A percentile compares a stretch with the other conserved stretches of the same genome.
Evolutionary conservation across 306 rosid genomes (phyloP).

Genomic region (Carpinus viminea): DNA sequence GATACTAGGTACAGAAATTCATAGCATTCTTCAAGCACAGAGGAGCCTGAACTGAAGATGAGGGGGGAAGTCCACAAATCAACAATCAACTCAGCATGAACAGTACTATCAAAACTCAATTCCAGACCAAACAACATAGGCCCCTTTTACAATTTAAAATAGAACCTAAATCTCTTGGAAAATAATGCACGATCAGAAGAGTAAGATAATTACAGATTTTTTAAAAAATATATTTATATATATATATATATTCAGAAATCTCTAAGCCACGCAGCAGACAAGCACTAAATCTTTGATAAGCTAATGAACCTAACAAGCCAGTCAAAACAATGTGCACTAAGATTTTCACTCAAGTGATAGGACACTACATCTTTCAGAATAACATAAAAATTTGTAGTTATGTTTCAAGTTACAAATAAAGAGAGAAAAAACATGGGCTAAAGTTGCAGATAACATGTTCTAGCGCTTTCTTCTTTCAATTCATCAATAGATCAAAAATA

Average conservation of each 20-base stretch:
- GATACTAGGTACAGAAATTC: slow-evolving; percentile 81
- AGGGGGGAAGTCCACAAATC: slow-evolving; percentile 4
- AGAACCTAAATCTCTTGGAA: neutral
- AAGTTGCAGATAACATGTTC: neutral
- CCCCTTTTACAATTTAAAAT: neutral
- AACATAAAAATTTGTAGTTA: neutral
- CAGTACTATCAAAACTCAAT: neutral
- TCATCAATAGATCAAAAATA: neutral
- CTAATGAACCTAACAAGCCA: neutral
- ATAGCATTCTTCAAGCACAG: slow-evolving; percentile 70
- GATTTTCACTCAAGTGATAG: neutral
- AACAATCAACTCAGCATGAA: slow-evolving; percentile 6
- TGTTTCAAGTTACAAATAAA: neutral
- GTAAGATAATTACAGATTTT: neutral
- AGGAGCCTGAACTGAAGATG: slow-evolving; percentile 57
- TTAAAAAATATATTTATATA: neutral
- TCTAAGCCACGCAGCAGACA: neutral
- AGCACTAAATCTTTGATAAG: neutral
- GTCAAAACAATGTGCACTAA: neutral
- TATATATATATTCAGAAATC: neutral
- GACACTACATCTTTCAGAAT: neutral
- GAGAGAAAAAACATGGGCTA: neutral
- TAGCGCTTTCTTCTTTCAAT: neutral
- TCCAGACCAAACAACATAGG: neutral
- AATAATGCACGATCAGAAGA: neutral